Evolutionary conservation across 495 filamentous ascomycete species (phyloP).

Genomic region (Penicillium argentinense): DNA sequence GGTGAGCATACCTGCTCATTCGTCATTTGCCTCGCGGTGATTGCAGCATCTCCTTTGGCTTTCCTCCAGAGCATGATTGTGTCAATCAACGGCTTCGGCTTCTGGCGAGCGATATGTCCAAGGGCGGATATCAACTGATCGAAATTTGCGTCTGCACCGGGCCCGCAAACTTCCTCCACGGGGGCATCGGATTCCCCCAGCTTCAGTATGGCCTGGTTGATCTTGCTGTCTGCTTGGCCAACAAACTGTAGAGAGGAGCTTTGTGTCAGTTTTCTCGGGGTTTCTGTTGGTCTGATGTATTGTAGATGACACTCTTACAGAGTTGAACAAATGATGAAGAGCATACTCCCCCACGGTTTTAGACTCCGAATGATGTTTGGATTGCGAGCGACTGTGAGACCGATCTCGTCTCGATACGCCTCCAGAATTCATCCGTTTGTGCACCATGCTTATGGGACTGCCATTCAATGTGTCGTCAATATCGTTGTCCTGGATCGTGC

Average conservation of each 20-base stretch:
- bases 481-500: conserved; percentile 45
- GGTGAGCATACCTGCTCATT: conserved; percentile 55
- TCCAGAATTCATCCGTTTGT: conserved; percentile 51
- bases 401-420: conserved; percentile 67
- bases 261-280: background rate
- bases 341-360: conserved; percentile 97
- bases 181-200: conserved; percentile 73
- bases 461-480: conserved; percentile 22
- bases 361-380: conserved; percentile 70
- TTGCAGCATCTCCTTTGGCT: conserved; percentile 84
- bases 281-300: background rate
- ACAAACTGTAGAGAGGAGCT: conserved; percentile 44
- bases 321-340: conserved; percentile 92
- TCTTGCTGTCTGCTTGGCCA: conserved; percentile 88
- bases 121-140: conserved; percentile 93
- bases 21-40: conserved; percentile 57
- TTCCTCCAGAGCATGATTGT: conserved; percentile 98
- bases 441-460: conserved; percentile 26
- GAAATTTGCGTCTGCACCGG: conserved; percentile 84
- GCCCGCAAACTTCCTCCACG: conserved; percentile 86
- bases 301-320: conserved; percentile 59
- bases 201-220: conserved; percentile 76
- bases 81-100: conserved; percentile 94
- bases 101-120: conserved; percentile 88
- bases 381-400: conserved; percentile 78